Percentiles rank a stretch among this genome's conserved stretches.
Conservation (phyloP, 2,329 filamentous ascomycete species). For the Colletotrichum musicola region DNA sequence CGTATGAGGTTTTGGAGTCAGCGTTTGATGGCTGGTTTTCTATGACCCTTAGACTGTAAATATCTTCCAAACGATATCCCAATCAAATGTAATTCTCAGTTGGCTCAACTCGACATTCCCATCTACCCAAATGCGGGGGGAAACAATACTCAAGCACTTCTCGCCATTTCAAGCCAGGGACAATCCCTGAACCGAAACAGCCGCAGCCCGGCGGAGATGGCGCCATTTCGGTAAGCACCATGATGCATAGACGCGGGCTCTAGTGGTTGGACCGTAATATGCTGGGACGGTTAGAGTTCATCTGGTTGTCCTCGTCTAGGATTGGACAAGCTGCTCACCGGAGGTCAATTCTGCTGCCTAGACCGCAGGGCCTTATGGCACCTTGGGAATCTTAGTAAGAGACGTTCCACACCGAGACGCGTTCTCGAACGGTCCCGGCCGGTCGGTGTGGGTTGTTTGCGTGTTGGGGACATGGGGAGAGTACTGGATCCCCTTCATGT, state of each 20-base stretch:
- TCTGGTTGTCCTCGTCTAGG: background rate
- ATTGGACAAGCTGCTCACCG: background rate
- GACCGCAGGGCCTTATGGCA: background rate
- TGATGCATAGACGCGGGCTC: background rate
- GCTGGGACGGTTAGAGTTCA: slow-evolving; percentile 3
- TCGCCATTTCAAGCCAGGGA: background rate
- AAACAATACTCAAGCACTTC: background rate
- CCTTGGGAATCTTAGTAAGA: background rate
- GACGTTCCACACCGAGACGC: background rate
- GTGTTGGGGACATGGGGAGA: too few relatives aligned
- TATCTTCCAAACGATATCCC: background rate
- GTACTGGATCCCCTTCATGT: too few relatives aligned
- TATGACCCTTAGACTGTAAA: background rate
- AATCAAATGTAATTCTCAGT: background rate
- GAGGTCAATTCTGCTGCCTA: background rate
- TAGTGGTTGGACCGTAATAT: background rate
- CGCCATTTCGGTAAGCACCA: slow-evolving; percentile 5
- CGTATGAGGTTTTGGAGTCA: too few relatives aligned
- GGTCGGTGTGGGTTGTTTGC: too few relatives aligned
- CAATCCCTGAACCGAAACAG: slow-evolving; percentile 5
- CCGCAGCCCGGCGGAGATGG: background rate
- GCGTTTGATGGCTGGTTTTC: too few relatives aligned
- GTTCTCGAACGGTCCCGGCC: background rate
- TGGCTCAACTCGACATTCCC: background rate
- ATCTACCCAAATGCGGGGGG: background rate